Percentiles rank a stretch among this genome's conserved stretches.
Conservation (phyloP, 169 alveolate genomes). For the Babesia sp. region DNA sequence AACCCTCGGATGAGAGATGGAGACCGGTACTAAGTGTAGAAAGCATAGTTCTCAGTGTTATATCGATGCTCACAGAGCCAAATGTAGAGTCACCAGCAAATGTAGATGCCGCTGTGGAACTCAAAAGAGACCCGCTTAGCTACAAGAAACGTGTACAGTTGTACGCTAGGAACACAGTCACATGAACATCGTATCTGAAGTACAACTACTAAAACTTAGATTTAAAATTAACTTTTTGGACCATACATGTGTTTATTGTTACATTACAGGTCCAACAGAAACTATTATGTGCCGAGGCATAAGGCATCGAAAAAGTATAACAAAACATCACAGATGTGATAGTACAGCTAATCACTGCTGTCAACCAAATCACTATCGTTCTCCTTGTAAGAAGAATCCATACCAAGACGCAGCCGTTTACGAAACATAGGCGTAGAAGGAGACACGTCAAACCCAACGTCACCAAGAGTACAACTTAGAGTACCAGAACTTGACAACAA, state of each 20-base stretch:
- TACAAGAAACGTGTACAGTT: constrained; percentile 88
- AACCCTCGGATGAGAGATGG: constrained; percentile 98
- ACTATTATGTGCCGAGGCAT: too few relatives aligned
- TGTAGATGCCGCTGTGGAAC: constrained; percentile 92
- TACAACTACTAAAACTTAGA: too few relatives aligned
- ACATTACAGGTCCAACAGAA: too few relatives aligned
- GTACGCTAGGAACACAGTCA: constrained; percentile 76
- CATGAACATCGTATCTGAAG: background rate
- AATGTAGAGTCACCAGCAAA: constrained; percentile 96
- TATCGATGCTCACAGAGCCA: constrained; percentile 96
- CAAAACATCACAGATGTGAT: too few relatives aligned
- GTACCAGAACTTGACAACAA: constrained; percentile 25
- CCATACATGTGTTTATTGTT: too few relatives aligned
- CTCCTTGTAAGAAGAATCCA: constrained; percentile 4
- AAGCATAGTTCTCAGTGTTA: constrained; percentile 91
- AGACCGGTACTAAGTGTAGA: constrained; percentile 97
- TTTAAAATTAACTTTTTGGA: too few relatives aligned
- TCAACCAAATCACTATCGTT: constrained; percentile 38
- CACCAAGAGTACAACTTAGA: constrained; percentile 51
- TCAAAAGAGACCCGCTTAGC: constrained; percentile 81
- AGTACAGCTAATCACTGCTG: constrained; percentile 28
- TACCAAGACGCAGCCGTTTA: constrained; percentile 34
- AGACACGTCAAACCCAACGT: constrained; percentile 61
- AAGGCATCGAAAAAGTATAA: too few relatives aligned
- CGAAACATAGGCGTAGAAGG: constrained; percentile 69